Evolutionary conservation across 169 alveolate genomes (phyloP).

Genomic region (Plasmodium ovale): DNA sequence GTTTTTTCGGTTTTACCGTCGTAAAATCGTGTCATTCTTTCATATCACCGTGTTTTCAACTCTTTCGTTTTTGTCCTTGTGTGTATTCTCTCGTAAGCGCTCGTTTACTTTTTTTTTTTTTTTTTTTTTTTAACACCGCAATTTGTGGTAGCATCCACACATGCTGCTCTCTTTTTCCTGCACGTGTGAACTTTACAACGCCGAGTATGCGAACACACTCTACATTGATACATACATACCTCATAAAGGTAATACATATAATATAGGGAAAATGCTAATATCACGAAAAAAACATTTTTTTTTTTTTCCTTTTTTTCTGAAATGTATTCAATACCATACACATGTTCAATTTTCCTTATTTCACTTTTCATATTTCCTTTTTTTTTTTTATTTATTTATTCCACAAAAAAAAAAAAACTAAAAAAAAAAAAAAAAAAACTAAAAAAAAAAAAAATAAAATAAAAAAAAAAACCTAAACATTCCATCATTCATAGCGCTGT

Average conservation of each 20-base stretch:
- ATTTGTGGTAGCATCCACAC: neutral
- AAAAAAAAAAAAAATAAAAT: no score
- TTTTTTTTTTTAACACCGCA: neutral
- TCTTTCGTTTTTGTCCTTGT: no score
- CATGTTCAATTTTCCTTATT: conserved; percentile 66
- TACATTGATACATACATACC: conserved; percentile 32
- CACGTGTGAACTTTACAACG: neutral
- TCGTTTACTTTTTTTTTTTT: no score
- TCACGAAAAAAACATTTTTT: conserved; percentile 11
- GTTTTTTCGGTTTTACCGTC: no score
- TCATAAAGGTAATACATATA: conserved; percentile 30
- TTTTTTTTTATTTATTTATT: neutral
- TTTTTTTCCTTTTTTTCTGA: conserved; percentile 53
- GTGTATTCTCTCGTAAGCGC: no score
- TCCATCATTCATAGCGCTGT: no score
- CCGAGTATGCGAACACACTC: neutral
- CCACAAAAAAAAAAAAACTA: no score
- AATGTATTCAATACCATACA: conserved; percentile 65
- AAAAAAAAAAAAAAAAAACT: no score
- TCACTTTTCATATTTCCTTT: conserved; percentile 48
- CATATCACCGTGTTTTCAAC: no score
- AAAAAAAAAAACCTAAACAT: no score
- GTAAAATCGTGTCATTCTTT: no score
- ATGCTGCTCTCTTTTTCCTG: no score
- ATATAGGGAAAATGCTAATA: conserved; percentile 31